A percentile compares a stretch with the other conserved stretches of the same genome.
Evolutionary conservation across 2,329 filamentous ascomycete species (phyloP).

Genomic region (Plectosphaerella sp.): DNA sequence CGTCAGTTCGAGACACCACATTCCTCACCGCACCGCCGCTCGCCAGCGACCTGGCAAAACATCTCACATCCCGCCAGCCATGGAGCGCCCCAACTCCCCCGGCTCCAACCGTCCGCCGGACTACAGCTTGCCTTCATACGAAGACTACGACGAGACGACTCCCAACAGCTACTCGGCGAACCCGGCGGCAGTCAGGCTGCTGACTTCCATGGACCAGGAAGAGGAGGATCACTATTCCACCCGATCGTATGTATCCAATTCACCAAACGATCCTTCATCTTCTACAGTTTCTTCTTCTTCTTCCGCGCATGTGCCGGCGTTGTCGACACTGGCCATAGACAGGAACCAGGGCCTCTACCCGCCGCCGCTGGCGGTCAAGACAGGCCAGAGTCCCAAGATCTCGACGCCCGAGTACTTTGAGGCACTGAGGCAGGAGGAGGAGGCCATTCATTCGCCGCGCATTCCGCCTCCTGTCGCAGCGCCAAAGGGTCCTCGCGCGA

Average conservation of each 20-base stretch:
- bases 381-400: slow-evolving; percentile 16
- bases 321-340: not conserved
- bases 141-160: slow-evolving; percentile 44
- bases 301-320: slow-evolving; percentile 1
- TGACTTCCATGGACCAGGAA: slow-evolving; percentile 53
- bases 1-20: slow-evolving; percentile 1
- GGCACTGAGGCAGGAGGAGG: slow-evolving; percentile 32
- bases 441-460: slow-evolving; percentile 12
- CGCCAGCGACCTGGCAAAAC: not conserved
- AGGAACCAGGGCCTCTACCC: not conserved
- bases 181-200: slow-evolving; percentile 51
- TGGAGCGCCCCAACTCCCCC: slow-evolving; percentile 48
- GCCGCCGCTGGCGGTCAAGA: slow-evolving; percentile 15
- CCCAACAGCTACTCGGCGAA: slow-evolving; percentile 38
- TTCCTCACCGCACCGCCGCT: not conserved
- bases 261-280: not conserved
- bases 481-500: slow-evolving; percentile 1
- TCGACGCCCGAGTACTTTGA: slow-evolving; percentile 29
- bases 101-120: slow-evolving; percentile 44
- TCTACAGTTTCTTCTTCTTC: slow-evolving; percentile 11
- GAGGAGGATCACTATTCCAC: slow-evolving; percentile 37
- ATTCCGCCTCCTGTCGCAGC: slow-evolving; percentile 2
- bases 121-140: slow-evolving; percentile 53
- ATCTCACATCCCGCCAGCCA: slow-evolving; percentile 18
- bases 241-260: slow-evolving; percentile 48